Evolutionary conservation across 306 rosid genomes (phyloP).

Genomic region (Malus asiatica): DNA sequence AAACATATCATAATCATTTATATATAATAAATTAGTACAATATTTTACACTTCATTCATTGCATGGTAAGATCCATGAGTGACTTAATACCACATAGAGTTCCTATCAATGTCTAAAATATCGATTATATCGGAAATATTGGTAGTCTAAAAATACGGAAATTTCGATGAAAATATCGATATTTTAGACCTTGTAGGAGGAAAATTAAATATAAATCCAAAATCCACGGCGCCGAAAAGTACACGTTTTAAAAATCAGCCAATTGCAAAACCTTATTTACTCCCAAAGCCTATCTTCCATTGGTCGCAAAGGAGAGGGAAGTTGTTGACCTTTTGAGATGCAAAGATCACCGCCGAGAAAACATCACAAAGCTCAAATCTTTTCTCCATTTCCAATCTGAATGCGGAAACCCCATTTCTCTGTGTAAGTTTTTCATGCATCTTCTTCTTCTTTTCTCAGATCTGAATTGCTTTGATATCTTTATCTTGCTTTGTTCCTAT

Average conservation of each 20-base stretch:
- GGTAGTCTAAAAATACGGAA: no score
- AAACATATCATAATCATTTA: no score
- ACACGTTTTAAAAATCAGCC: slow-evolving; percentile 10
- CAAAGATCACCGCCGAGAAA: slow-evolving; percentile 18
- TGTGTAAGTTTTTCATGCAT: slow-evolving; percentile 26
- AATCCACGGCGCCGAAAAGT: slow-evolving; percentile 13
- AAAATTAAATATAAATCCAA: background rate
- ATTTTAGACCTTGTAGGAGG: no score
- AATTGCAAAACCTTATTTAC: background rate
- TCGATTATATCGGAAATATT: no score
- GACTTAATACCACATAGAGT: no score
- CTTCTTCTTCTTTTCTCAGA: slow-evolving; percentile 16
- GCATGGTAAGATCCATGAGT: no score
- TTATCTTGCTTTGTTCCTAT: background rate
- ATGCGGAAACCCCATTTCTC: background rate
- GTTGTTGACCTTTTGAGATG: slow-evolving; percentile 41
- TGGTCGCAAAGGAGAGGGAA: background rate
- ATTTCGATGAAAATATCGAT: no score
- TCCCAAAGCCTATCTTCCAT: background rate
- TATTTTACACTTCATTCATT: no score
- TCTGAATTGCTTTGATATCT: slow-evolving; percentile 12
- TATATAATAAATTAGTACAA: no score
- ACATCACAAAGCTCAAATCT: background rate
- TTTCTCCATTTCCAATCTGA: background rate
- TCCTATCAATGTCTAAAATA: no score